phyloP scores from a whole-genome alignment of 148 eudicot genomes.

The Chenopodium quinoa region DNA sequence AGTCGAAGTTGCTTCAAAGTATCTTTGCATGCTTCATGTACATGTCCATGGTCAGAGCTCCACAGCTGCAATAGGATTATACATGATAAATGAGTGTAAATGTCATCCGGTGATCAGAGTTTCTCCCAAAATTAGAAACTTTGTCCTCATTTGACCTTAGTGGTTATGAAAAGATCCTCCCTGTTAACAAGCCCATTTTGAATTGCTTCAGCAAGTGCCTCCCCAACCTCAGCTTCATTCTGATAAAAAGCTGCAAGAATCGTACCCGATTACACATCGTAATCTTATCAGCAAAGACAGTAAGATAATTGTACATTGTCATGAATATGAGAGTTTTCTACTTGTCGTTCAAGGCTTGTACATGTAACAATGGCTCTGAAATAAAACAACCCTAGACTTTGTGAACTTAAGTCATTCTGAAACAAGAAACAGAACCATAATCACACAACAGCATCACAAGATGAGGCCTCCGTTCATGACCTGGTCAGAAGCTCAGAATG shows the following conservation, averaged over 20 bases:
- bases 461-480: no score
- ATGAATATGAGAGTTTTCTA: neutral
- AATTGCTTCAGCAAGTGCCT: conserved; percentile 85
- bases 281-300: neutral
- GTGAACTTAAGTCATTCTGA: neutral
- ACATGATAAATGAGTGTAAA: neutral
- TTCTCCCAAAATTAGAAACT: neutral
- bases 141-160: conserved; percentile 45
- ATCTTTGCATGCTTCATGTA: conserved; percentile 83
- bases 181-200: conserved; percentile 77
- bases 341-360: neutral
- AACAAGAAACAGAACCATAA: neutral
- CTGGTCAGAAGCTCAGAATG: no score
- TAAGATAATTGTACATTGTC: conserved; percentile 1
- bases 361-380: neutral
- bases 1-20: conserved; percentile 81
- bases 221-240: conserved; percentile 93
- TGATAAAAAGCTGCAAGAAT: conserved; percentile 72
- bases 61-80: conserved; percentile 55
- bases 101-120: neutral
- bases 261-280: conserved; percentile 8
- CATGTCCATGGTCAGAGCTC: conserved; percentile 98
- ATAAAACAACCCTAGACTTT: neutral
- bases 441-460: neutral
- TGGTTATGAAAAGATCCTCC: conserved; percentile 90